Evolutionary conservation across 495 filamentous ascomycete genomes (phyloP), one percentile per base, ranked within the genome.

Genomic region (Penicillium canariense): DNA sequence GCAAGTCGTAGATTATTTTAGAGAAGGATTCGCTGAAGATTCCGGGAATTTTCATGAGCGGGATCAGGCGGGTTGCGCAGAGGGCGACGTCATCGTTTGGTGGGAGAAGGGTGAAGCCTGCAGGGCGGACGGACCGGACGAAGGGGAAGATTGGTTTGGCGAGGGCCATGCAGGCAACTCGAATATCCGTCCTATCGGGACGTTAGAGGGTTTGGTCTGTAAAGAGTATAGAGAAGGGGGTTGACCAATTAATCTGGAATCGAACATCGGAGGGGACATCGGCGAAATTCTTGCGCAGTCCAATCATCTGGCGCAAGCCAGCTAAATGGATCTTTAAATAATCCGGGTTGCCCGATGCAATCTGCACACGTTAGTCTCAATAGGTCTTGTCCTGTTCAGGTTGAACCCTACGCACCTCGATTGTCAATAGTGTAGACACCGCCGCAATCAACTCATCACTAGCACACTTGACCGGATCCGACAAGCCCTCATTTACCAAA

Each of bases 101-200:
- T 22, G 71, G 66, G n/a, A 63, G 50, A 27, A 75, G 58, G 12
- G 70, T 60, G 25, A 71, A 56, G n/a, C 69, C 60, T 15, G 60
- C 25, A n/a, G 75, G 75, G 17, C 74, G 70, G 15, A 59, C 48
- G 46, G 65, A 67, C 38, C 74, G 72, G 58, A 77, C 55, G 35
- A 77, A 78, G 40, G 72, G 68, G 54, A 78, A 78, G 35, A 78
- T 76, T 6, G 75, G 75, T 56, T 68, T 74, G n/a, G 71, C 60
- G 40, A 72, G 63, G 4, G 68, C 62, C 70, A 77, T 76, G 54
- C 72, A 77, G 43, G 73, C 73, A 20, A 76, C 73, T 42, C 75
- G 73, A 23, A 78, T 73, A 56, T 78, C 75, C 22, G 72, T 78
- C 75, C 75, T 78, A 35, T 22, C 25, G 18, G 17, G 2, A 20